Evolutionary conservation across 163 green algal genomes (phyloP), one percentile per base, ranked within the genome.

Genomic region (Scenedesmus sp.): DNA sequence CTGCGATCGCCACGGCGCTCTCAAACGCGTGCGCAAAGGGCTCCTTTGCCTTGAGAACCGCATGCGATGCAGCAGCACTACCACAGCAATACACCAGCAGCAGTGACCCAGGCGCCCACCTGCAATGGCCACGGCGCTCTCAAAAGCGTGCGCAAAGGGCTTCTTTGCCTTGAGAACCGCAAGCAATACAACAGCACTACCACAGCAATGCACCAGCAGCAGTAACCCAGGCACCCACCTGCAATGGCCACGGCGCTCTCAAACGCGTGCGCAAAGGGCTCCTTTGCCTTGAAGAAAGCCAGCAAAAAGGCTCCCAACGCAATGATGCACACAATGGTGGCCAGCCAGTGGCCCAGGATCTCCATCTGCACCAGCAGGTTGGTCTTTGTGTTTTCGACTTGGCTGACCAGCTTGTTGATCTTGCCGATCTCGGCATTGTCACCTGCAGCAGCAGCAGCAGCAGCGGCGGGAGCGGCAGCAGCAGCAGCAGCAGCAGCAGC

Each of bases 201-300:
- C 64, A 73, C 64, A 16, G 64, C 64, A 16, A 46, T 46, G 0
- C 34, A 46, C 34, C 64, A 73, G 64, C 64, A 73, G 64, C 64
- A 46, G 34, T 46, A 1, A 46, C 34, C 34, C 34, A 46, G 34
- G 34, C 34, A 20, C 86, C 13, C 54, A 90, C 67, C 70, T 20
- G 87, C 95, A 66, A 97, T 93, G 12, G 95, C 93, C 2, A 97
- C 95, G 2, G 95, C 95, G 67, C 94, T 95, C 93, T 96, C 79
- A 52, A 95, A 93, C 2, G 90, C 93, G 10, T 79, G 55, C 8
- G 26, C 52, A 67, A 90, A 90, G 0, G 64, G 13, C 13, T 73
- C 13, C 92, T 57, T 96, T 95, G 70, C 70, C 34, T 54, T 62
- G 26, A 90, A 66, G 16, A 67, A 84, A 23, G 87, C 74, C 18